phyloP scores from a whole-genome alignment of 106 monocot genomes.

The Platanthera guangdongensis region DNA sequence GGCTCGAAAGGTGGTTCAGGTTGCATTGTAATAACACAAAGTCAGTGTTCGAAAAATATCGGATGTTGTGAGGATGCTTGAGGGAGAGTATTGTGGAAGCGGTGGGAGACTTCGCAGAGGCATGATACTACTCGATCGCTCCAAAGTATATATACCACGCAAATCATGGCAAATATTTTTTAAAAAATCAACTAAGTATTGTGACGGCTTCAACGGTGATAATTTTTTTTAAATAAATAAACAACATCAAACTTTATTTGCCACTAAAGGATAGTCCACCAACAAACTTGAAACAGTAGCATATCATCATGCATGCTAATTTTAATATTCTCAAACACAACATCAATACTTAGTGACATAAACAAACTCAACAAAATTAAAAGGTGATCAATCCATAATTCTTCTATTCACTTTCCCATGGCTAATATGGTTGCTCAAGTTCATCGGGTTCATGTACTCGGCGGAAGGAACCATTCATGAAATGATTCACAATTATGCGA shows the following conservation, averaged over 20 bases:
- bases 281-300: no score
- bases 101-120: conserved; percentile 46
- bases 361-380: neutral
- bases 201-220: no score
- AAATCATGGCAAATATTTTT: no score
- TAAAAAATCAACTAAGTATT: no score
- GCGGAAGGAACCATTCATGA: conserved; percentile 34
- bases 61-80: no score
- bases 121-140: conserved; percentile 12
- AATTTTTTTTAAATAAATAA: no score
- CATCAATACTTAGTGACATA: no score
- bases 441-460: conserved; percentile 74
- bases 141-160: no score
- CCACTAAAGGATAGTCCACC: no score
- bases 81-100: conserved; percentile 52
- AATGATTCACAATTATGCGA: conserved; percentile 56
- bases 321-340: no score
- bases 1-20: conserved; percentile 48
- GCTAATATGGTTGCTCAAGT: conserved; percentile 67
- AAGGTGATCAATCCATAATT: neutral
- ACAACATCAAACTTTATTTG: no score
- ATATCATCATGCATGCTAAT: no score
- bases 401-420: conserved; percentile 17
- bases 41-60: conserved; percentile 39
- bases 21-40: conserved; percentile 52